phyloP scores from a whole-genome alignment of 2,329 filamentous ascomycete species.

The Chrysoporthe deuterocubensis region DNA sequence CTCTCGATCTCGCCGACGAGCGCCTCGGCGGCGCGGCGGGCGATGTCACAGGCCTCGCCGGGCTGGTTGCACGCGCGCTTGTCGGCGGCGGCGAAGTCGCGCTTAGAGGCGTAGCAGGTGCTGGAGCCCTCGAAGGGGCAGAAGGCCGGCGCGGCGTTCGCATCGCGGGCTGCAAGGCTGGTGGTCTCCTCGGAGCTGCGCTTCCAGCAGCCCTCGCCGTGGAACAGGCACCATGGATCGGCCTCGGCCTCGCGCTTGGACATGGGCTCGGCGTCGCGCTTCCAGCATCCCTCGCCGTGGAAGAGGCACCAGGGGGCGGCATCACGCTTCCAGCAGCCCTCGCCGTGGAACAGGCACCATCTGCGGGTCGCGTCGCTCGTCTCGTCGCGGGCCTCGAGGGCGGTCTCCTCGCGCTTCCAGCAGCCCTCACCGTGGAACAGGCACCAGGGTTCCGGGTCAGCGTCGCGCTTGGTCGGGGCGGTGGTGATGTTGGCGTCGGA shows the following conservation, averaged over 20 bases:
- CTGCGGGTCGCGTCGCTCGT: conserved; percentile 18
- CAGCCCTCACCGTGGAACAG: conserved; percentile 15
- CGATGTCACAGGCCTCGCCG: conserved; percentile 48
- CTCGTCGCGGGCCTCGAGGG: conserved; percentile 22
- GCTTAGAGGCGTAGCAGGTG: conserved; percentile 30
- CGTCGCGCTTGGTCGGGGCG: conserved; percentile 31
- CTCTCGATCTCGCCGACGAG: conserved; percentile 38
- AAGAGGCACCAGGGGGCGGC: conserved; percentile 23
- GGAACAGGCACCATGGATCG: conserved; percentile 39
- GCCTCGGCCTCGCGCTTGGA: conserved; percentile 16
- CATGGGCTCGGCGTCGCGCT: conserved; percentile 18
- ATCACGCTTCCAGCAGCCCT: conserved; percentile 25
- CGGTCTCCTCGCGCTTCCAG: conserved; percentile 11
- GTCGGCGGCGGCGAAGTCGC: conserved; percentile 30
- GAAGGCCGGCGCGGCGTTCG: conserved; percentile 18
- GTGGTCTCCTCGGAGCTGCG: conserved; percentile 26
- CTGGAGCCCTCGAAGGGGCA: conserved; percentile 30
- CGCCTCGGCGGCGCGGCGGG: conserved; percentile 44
- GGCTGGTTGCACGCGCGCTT: conserved; percentile 43
- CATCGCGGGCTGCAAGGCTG: conserved; percentile 13
- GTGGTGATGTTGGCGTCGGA: conserved; percentile 25
- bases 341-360: conserved; percentile 25
- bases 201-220: conserved; percentile 49
- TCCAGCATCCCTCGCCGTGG: conserved; percentile 43
- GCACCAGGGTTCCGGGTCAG: conserved; percentile 13